These are phyloP conservation scores for Penstemon newberryi DNA, from an alignment of 257 asterid genomes.

Conservation along the genomic window DNA sequence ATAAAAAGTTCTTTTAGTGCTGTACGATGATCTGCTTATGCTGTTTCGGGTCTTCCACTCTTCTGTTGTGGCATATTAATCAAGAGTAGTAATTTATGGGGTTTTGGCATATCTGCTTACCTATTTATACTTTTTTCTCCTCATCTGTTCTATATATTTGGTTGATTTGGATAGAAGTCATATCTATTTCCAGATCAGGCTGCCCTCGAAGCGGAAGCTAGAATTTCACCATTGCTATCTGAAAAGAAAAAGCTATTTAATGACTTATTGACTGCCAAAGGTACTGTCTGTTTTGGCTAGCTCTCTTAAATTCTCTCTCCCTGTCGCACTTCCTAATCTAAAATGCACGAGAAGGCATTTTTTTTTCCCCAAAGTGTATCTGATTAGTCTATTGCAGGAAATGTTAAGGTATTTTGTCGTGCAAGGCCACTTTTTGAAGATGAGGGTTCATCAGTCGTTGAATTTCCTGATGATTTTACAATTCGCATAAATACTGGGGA, in stretches of 20 bases:
- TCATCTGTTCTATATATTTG: slow-evolving; percentile 13
- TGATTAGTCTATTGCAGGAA: slow-evolving; percentile 63
- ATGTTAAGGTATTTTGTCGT: slow-evolving; percentile 87
- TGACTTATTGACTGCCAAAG: slow-evolving; percentile 89
- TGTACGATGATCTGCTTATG: slow-evolving; percentile 21
- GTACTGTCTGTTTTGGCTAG: slow-evolving; percentile 41
- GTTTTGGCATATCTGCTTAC: slow-evolving; percentile 21
- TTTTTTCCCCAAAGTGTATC: slow-evolving; percentile 27
- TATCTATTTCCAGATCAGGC: slow-evolving; percentile 73
- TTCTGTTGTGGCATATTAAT: slow-evolving; percentile 18
- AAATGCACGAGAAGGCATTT: slow-evolving; percentile 21
- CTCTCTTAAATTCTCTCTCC: slow-evolving; percentile 28
- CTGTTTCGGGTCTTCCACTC: slow-evolving; percentile 18
- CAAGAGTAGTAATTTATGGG: slow-evolving; percentile 18
- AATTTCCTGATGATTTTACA: slow-evolving; percentile 85
- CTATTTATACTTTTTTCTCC: slow-evolving; percentile 1
- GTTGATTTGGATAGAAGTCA: slow-evolving; percentile 28
- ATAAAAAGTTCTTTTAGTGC: slow-evolving; percentile 15
- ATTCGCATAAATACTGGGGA: slow-evolving; percentile 78
- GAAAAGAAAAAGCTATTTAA: slow-evolving; percentile 91
- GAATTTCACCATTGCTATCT: slow-evolving; percentile 75
- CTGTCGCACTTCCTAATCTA: slow-evolving; percentile 6
- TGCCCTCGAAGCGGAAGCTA: slow-evolving; percentile 92
- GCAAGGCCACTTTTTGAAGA: slow-evolving; percentile 94
- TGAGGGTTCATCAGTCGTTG: slow-evolving; percentile 79